Percentiles rank a stretch among this genome's conserved stretches.
These are phyloP conservation scores for Discostella stelligera DNA, from an alignment of 352 stramenopile species.

Conservation along the genomic window DNA sequence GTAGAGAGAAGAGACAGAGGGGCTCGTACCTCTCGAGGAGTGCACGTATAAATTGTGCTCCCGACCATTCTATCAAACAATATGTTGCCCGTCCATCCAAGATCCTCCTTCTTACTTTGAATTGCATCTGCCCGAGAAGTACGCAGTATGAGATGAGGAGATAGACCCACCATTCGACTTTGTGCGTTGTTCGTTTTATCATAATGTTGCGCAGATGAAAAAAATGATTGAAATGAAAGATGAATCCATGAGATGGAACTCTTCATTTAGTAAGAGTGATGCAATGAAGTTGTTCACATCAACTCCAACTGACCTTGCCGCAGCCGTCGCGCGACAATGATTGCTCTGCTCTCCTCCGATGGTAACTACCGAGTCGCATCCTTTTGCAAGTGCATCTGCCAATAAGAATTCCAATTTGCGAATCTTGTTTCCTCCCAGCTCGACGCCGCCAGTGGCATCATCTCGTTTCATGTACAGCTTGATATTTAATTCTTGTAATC, in stretches of 20 bases:
- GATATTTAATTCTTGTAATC: constrained; percentile 49
- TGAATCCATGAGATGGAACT: not conserved
- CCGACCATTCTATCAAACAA: constrained; percentile 77
- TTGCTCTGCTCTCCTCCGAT: constrained; percentile 92
- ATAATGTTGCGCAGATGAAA: not conserved
- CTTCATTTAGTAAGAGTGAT: not conserved
- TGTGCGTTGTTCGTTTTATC: not conserved
- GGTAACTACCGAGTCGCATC: constrained; percentile 88
- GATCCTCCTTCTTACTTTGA: constrained; percentile 26
- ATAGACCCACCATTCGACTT: constrained; percentile 85
- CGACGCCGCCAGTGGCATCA: constrained; percentile 82
- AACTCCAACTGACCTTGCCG: constrained; percentile 47
- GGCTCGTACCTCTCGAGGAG: constrained; percentile 38
- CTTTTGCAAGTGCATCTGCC: constrained; percentile 86
- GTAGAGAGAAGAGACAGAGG: not conserved
- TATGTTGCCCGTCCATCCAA: constrained; percentile 62
- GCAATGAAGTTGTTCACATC: too few species aligned
- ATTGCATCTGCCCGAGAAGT: constrained; percentile 52
- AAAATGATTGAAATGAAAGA: not conserved
- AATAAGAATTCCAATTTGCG: constrained; percentile 94
- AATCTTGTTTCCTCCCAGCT: constrained; percentile 90
- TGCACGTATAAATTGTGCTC: constrained; percentile 56
- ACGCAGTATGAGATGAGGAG: constrained; percentile 89
- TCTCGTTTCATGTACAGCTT: constrained; percentile 71
- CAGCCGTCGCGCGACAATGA: constrained; percentile 87